Conservation (phyloP, 805 yeast genomes). For the Candida nonsorbophila region DNA sequence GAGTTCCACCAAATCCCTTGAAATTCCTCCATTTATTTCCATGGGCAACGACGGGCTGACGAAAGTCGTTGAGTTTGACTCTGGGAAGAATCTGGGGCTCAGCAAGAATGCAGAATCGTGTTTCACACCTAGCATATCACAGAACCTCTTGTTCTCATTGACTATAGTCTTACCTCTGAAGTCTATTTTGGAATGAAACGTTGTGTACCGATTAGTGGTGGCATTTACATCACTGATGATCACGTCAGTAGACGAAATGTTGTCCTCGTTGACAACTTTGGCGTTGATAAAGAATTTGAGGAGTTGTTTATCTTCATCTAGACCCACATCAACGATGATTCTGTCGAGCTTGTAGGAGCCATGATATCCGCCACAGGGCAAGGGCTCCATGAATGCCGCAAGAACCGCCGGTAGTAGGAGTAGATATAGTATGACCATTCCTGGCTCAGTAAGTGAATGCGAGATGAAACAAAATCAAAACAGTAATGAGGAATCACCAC, state of each 20-base stretch:
- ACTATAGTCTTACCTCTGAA: conserved; percentile 39
- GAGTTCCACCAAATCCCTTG: too few species aligned
- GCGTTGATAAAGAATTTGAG: conserved; percentile 33
- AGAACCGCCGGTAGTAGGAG: conserved; percentile 5
- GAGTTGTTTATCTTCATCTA: conserved; percentile 22
- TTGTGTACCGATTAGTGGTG: conserved; percentile 43
- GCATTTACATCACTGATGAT: conserved; percentile 39
- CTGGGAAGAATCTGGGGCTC: conserved; percentile 20
- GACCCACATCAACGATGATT: conserved; percentile 28
- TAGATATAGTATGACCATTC: conserved; percentile 5
- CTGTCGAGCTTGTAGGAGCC: conserved; percentile 13
- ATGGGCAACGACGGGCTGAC: too few species aligned
- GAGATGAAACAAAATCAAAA: too few species aligned
- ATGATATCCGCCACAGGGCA: conserved; percentile 8
- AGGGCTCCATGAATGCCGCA: conserved; percentile 20
- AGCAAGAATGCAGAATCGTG: conserved; percentile 19
- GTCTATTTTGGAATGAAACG: conserved; percentile 40
- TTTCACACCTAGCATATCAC: conserved; percentile 36
- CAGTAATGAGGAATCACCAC: too few species aligned
- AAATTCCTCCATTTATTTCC: too few species aligned
- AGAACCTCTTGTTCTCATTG: conserved; percentile 37
- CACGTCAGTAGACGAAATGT: conserved; percentile 6
- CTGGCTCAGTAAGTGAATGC: too few species aligned
- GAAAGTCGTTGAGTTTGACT: not conserved
- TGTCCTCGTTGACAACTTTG: conserved; percentile 13